A percentile compares a stretch with the other conserved stretches of the same genome.
Evolutionary conservation across 805 yeast genomes (phyloP).

Genomic region (Debaryomyces castellii): DNA sequence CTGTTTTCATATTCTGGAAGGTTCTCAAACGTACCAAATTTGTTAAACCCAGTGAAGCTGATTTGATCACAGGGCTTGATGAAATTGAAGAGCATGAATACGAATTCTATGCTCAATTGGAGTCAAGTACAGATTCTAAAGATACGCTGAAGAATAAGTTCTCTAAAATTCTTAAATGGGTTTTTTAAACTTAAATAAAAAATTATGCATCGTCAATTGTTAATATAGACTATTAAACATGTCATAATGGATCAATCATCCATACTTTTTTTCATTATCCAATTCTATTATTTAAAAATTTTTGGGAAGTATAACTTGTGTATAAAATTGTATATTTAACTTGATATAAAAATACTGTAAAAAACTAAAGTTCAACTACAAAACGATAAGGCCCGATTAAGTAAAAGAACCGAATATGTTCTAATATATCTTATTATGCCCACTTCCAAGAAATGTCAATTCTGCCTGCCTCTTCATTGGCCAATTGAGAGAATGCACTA

Average conservation of each 20-base stretch:
- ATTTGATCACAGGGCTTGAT: conserved; percentile 42
- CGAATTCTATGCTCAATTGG: conserved; percentile 30
- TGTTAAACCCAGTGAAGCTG: conserved; percentile 46
- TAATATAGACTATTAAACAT: background rate
- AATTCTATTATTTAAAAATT: background rate
- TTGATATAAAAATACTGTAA: background rate
- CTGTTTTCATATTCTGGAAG: conserved; percentile 36
- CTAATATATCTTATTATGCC: no score
- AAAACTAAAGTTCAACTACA: no score
- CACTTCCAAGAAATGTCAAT: conserved; percentile 54
- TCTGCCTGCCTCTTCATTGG: conserved; percentile 53
- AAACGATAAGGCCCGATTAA: no score
- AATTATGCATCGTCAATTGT: background rate
- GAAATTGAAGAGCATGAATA: conserved; percentile 53
- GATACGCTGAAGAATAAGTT: no score
- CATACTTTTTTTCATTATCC: background rate
- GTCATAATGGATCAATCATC: background rate
- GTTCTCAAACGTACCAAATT: conserved; percentile 34
- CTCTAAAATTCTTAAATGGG: background rate
- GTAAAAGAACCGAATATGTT: no score
- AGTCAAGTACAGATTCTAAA: background rate
- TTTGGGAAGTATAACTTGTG: background rate
- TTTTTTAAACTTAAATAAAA: background rate
- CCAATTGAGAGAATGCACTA: conserved; percentile 52
- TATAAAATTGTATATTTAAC: background rate